Evolutionary conservation across 768 basidiomycete genomes (phyloP).

Genomic region (Lenzites betulinus): DNA sequence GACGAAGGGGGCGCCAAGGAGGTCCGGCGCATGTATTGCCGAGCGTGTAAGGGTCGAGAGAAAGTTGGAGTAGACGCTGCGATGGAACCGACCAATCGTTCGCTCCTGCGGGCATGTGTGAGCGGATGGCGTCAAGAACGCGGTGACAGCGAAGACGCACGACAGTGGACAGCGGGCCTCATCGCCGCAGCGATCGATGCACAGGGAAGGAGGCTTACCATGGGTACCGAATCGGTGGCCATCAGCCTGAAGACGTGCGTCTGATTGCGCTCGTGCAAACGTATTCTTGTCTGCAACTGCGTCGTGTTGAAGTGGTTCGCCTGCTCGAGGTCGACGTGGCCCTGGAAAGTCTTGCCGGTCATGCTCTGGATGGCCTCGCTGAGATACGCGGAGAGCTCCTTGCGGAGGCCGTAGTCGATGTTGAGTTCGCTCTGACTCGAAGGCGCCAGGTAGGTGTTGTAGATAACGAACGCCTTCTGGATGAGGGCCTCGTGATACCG

Average conservation of each 20-base stretch:
- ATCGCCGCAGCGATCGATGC: constrained; percentile 47
- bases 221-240: constrained; percentile 99
- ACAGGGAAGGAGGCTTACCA: constrained; percentile 55
- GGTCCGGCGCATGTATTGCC: constrained; percentile 61
- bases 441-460: constrained; percentile 93
- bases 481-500: constrained; percentile 94
- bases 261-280: constrained; percentile 94
- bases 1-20: constrained; percentile 53
- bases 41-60: constrained; percentile 69
- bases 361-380: constrained; percentile 82
- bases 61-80: constrained; percentile 61
- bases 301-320: constrained; percentile 89
- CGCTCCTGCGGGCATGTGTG: constrained; percentile 47
- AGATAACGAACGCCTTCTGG: constrained; percentile 90
- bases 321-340: constrained; percentile 80
- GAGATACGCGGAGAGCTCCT: constrained; percentile 91
- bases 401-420: constrained; percentile 95
- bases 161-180: constrained; percentile 41
- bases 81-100: constrained; percentile 69
- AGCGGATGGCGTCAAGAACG: constrained; percentile 18
- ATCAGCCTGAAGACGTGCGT: constrained; percentile 95
- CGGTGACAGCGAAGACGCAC: constrained; percentile 29
- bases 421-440: constrained; percentile 96
- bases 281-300: constrained; percentile 91
- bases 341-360: constrained; percentile 77